Conservation (phyloP, 768 basidiomycete species). For the Mycena latifolia region DNA sequence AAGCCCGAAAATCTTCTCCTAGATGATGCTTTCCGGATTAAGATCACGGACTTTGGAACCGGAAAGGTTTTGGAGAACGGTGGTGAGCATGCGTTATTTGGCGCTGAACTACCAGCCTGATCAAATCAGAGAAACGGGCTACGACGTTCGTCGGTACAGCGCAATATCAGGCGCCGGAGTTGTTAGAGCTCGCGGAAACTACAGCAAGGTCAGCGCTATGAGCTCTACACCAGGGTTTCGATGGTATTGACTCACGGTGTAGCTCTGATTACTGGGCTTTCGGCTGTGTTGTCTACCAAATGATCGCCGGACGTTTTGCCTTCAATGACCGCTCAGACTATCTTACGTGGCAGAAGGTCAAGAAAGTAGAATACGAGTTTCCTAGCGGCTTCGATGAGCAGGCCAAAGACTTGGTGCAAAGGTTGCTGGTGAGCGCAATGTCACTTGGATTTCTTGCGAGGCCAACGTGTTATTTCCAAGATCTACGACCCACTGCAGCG, state of each 20-base stretch:
- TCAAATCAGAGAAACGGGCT: conserved; percentile 33
- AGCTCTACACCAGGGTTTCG: not conserved
- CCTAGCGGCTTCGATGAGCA: conserved; percentile 88
- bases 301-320: conserved; percentile 91
- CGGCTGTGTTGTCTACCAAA: conserved; percentile 94
- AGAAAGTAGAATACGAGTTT: conserved; percentile 87
- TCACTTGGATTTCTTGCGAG: not conserved
- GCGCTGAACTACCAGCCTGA: not conserved
- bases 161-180: conserved; percentile 91
- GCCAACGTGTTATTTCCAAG: conserved; percentile 43
- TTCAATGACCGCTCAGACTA: conserved; percentile 95
- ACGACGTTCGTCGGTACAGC: conserved; percentile 78
- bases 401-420: conserved; percentile 84
- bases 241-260: conserved; percentile 2
- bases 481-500: conserved; percentile 62
- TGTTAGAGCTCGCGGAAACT: conserved; percentile 79
- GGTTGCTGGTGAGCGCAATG: conserved; percentile 69
- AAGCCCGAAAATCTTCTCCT: conserved; percentile 93
- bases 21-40: conserved; percentile 88
- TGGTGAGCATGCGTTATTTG: conserved; percentile 52
- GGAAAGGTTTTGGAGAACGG: conserved; percentile 78
- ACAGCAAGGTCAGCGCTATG: conserved; percentile 73
- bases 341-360: conserved; percentile 95
- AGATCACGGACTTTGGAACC: conserved; percentile 98
- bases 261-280: conserved; percentile 97